phyloP scores from a whole-genome alignment of 2,329 filamentous ascomycete species.

The Penicillium sp. region DNA sequence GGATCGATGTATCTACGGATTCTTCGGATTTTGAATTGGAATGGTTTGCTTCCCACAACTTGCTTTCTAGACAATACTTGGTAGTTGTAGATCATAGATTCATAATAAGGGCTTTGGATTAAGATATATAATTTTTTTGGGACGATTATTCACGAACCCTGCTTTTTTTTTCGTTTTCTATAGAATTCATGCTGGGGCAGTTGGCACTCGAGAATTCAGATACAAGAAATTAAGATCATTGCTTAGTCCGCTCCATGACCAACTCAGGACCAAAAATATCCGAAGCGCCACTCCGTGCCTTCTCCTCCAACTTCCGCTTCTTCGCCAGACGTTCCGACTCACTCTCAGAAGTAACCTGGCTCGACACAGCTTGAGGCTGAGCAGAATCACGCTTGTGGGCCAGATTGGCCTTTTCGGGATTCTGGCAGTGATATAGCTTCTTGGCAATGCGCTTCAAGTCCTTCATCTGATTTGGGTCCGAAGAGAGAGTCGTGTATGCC shows the following conservation, averaged over 20 bases:
- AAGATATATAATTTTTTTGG: not conserved
- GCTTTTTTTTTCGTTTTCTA: constrained; percentile 37
- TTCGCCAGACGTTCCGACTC: constrained; percentile 41
- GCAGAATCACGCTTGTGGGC: constrained; percentile 45
- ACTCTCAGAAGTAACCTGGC: constrained; percentile 33
- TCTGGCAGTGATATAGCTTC: constrained; percentile 51
- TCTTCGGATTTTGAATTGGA: constrained; percentile 5
- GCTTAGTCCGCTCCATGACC: constrained; percentile 34
- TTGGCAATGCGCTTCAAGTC: constrained; percentile 48
- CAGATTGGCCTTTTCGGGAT: constrained; percentile 48
- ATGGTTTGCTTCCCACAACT: not conserved
- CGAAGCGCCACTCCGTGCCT: constrained; percentile 18
- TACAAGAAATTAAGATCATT: not conserved
- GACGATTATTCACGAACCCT: not conserved
- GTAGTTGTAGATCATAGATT: not conserved
- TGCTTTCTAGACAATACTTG: not conserved
- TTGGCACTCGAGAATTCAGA: not conserved
- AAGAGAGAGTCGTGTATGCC: constrained; percentile 39
- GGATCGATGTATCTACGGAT: constrained; percentile 12
- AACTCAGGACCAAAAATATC: constrained; percentile 42
- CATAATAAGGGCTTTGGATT: not conserved
- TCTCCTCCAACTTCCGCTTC: constrained; percentile 39
- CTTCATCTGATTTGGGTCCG: constrained; percentile 43
- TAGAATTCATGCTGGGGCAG: too few relatives aligned
- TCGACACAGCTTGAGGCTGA: constrained; percentile 22